Evolutionary conservation across 2,329 filamentous ascomycete species (phyloP), one percentile per base, ranked within the genome.

Genomic region (Dothideomycetes sp.): DNA sequence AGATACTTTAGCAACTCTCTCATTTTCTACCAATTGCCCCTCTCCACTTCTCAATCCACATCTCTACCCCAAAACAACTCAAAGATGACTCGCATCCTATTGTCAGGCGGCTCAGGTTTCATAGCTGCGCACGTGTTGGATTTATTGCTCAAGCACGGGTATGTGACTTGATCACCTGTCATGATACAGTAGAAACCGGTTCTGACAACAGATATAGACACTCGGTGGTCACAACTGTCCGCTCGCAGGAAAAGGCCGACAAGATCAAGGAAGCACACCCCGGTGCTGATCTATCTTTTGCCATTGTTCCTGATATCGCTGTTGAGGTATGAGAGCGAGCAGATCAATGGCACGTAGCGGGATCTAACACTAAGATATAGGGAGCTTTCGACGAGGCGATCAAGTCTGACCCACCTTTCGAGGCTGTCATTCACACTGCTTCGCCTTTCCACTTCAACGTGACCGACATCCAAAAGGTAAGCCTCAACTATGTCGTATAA

Each of bases 361-460:
- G n/a, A n/a, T n/a, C n/a, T n/a, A n/a, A n/a, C n/a, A n/a, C n/a
- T n/a, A n/a, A n/a, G n/a, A n/a, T n/a, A n/a, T n/a, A n/a, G n/a
- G 73, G 73, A 14, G 83, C 81, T 17, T 93, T 91, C 47, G 67
- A 70, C 45, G 52, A 68, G 56, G 75, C 72, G 12, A 69, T 79
- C 35, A 64, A 74, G 46, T 76, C 73, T 12, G 65, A 73, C 40
- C 75, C 75, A 12, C 73, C 77, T 0, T 83, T 89, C 46, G 79
- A 84, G 50, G 78, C 73, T 34, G 81, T 89, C 36, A 69, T 86
- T 37, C 81, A 86, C 56, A 84, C 81, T 4, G 81, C 82, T 2
- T 79, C 74, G 24, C 83, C 84, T 0, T 88, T 84, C 63, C 79
- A 83, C 50, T 73, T 78, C 55, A 81, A 80, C 24, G 76, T 91